A percentile compares a stretch with the other conserved stretches of the same genome.
These are phyloP conservation scores for Yamagishiella unicocca DNA, from an alignment of 139 green algal species.

Conservation along the genomic window DNA sequence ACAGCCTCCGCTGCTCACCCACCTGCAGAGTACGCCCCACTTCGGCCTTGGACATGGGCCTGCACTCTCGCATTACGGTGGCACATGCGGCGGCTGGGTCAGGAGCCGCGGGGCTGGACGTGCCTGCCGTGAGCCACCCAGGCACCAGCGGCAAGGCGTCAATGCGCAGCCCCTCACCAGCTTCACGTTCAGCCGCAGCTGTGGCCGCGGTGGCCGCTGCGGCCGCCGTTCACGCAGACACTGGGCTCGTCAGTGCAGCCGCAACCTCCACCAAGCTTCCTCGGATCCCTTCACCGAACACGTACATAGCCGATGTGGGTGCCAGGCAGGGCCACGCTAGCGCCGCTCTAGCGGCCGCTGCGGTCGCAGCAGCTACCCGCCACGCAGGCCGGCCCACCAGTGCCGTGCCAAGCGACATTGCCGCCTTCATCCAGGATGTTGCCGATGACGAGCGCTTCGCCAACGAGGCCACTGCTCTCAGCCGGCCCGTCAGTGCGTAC, in stretches of 20 bases:
- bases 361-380: neutral
- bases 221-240: neutral
- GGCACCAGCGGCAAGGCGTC: neutral
- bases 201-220: neutral
- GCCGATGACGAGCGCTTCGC: conserved; percentile 38
- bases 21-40: conserved; percentile 12
- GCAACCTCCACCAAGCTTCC: neutral
- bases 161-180: conserved; percentile 10
- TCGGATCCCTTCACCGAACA: conserved; percentile 35
- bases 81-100: neutral
- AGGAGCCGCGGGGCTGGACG: neutral
- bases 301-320: neutral
- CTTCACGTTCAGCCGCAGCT: neutral
- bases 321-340: neutral
- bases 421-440: conserved; percentile 47
- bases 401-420: neutral
- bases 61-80: conserved; percentile 16
- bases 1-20: too few species aligned
- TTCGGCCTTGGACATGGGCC: conserved; percentile 32
- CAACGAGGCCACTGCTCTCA: conserved; percentile 5
- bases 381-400: neutral
- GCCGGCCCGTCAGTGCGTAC: conserved; percentile 39
- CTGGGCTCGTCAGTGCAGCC: neutral
- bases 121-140: neutral
- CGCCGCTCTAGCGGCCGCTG: neutral